Percentiles rank a stretch among this genome's conserved stretches.
phyloP scores from a whole-genome alignment of 2,329 filamentous ascomycete genomes.

The Drechslera avenae region DNA sequence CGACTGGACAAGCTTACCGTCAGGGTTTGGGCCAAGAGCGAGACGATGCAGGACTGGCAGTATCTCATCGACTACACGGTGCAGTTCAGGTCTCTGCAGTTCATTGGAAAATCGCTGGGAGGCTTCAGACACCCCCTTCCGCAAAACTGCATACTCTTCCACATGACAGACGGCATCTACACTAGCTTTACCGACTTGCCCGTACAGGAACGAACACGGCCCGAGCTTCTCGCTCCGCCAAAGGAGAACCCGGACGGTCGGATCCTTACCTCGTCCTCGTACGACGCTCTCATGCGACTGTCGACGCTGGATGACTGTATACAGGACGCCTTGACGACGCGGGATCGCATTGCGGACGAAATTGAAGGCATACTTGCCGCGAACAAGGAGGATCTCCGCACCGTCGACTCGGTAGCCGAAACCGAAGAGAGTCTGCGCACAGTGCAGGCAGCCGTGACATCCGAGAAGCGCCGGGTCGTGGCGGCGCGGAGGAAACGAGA shows the following conservation, averaged over 20 bases:
- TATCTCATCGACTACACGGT: conserved; percentile 75
- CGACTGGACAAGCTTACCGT: conserved; percentile 69
- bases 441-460: conserved; percentile 59
- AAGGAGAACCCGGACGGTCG: conserved; percentile 53
- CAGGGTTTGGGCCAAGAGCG: conserved; percentile 72
- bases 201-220: conserved; percentile 45
- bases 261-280: conserved; percentile 73
- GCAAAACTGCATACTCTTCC: conserved; percentile 81
- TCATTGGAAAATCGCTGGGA: conserved; percentile 68
- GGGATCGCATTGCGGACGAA: conserved; percentile 74
- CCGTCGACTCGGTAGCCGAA: conserved; percentile 49
- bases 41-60: conserved; percentile 61
- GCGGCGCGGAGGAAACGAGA: conserved; percentile 66
- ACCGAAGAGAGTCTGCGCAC: conserved; percentile 52
- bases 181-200: conserved; percentile 73
- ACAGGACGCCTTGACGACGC: conserved; percentile 82
- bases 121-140: conserved; percentile 74
- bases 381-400: conserved; percentile 46
- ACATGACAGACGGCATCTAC: conserved; percentile 86
- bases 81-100: conserved; percentile 75
- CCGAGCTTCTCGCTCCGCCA: conserved; percentile 39
- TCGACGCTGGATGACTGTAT: conserved; percentile 89
- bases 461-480: conserved; percentile 70
- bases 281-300: conserved; percentile 85
- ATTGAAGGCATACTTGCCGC: conserved; percentile 63